Conservation (phyloP, 345 rosid species). For the Citrus medica region DNA sequence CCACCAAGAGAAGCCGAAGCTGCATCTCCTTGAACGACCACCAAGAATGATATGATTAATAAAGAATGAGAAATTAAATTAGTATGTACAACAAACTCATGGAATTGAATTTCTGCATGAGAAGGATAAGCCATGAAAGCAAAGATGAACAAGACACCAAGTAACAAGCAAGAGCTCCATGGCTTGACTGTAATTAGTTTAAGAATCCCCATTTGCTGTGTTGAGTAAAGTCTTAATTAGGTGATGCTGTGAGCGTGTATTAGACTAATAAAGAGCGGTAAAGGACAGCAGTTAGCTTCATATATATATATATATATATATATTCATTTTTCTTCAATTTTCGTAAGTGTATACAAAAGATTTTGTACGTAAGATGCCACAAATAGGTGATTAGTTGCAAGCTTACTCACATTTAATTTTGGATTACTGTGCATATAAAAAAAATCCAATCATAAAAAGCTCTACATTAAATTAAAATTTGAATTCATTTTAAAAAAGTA, state of each 20-base stretch:
- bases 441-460: no score
- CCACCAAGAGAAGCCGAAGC: no score
- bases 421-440: no score
- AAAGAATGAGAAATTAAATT: neutral
- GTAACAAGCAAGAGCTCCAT: slow-evolving; percentile 9
- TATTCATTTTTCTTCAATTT: neutral
- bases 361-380: no score
- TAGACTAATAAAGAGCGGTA: slow-evolving; percentile 8
- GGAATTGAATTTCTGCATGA: slow-evolving; percentile 56
- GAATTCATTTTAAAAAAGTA: no score
- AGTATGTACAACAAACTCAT: slow-evolving; percentile 65
- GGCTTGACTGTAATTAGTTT: slow-evolving; percentile 13
- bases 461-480: no score
- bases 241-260: neutral
- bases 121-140: slow-evolving; percentile 36
- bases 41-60: neutral
- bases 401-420: no score
- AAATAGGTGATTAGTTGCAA: no score
- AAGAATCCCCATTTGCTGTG: slow-evolving; percentile 23
- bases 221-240: neutral
- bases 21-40: no score
- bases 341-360: no score
- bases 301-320: no score
- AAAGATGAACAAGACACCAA: slow-evolving; percentile 31
- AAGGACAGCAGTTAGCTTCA: neutral